Conservation (phyloP, 2,329 filamentous ascomycete genomes). For the Colletotrichum liriopes region DNA sequence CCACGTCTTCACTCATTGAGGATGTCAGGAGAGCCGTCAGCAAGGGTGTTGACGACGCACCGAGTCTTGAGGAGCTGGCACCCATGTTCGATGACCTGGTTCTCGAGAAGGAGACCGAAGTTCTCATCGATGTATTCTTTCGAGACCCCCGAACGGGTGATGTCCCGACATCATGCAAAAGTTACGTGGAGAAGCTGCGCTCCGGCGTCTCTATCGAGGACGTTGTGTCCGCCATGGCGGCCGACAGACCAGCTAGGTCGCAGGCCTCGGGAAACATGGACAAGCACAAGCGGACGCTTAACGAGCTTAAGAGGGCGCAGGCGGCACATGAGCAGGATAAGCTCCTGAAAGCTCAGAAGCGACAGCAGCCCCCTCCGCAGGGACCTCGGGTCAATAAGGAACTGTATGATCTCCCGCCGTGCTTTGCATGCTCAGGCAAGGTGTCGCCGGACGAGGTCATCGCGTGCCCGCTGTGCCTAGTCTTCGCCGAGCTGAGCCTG, state of each 20-base stretch:
- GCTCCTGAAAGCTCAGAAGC: conserved; percentile 55
- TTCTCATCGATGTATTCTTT: conserved; percentile 50
- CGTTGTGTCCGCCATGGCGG: conserved; percentile 50
- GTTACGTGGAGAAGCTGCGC: conserved; percentile 58
- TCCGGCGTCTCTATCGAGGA: conserved; percentile 49
- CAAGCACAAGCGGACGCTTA: conserved; percentile 56
- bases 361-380: conserved; percentile 48
- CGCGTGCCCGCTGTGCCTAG: conserved; percentile 63
- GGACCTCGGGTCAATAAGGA: conserved; percentile 49
- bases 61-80: conserved; percentile 33
- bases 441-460: conserved; percentile 56
- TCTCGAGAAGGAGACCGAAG: conserved; percentile 28
- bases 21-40: conserved; percentile 30
- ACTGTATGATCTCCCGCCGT: conserved; percentile 57
- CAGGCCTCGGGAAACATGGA: conserved; percentile 53
- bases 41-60: conserved; percentile 10
- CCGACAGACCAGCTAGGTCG: conserved; percentile 50
- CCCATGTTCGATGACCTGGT: conserved; percentile 37
- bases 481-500: conserved; percentile 57
- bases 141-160: conserved; percentile 53
- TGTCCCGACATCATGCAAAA: conserved; percentile 49
- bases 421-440: conserved; percentile 55
- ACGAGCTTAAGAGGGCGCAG: conserved; percentile 65
- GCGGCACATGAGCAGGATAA: conserved; percentile 63
- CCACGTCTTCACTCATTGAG: conserved; percentile 15